These are phyloP conservation scores for Iris pallida DNA, from an alignment of 116 monocot genomes.

Conservation along the genomic window DNA sequence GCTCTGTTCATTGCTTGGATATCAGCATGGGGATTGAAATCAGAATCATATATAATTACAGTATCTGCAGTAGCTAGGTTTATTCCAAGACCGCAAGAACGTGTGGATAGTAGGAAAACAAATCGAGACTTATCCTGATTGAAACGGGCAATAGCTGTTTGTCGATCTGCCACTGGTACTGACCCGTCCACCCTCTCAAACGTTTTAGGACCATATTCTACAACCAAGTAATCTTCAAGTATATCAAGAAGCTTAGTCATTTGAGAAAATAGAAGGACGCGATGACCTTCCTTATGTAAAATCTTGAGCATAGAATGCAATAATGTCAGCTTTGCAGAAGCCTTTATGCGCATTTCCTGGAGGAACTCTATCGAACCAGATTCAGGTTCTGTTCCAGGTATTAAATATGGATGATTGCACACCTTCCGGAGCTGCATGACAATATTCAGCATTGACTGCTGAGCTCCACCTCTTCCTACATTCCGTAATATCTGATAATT, in stretches of 20 bases:
- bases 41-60: slow-evolving; percentile 99
- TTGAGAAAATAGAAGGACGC: slow-evolving; percentile 95
- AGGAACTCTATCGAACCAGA: slow-evolving; percentile 84
- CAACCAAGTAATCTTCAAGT: slow-evolving; percentile 81
- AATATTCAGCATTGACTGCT: slow-evolving; percentile 92
- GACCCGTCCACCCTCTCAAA: slow-evolving; percentile 98
- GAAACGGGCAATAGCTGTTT: slow-evolving; percentile 87
- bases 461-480: slow-evolving; percentile 72
- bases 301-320: slow-evolving; percentile 91
- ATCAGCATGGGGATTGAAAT: slow-evolving; percentile 99
- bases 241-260: slow-evolving; percentile 99
- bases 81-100: slow-evolving; percentile 97
- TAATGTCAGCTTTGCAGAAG: slow-evolving; percentile 81
- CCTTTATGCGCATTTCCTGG: slow-evolving; percentile 96
- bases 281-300: slow-evolving; percentile 84
- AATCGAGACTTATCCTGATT: slow-evolving; percentile 90
- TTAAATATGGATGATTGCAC: slow-evolving; percentile 98
- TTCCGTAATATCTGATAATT: slow-evolving; percentile 92
- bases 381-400: slow-evolving; percentile 94
- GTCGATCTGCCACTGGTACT: slow-evolving; percentile 84
- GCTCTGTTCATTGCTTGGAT: slow-evolving; percentile 99
- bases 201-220: slow-evolving; percentile 82
- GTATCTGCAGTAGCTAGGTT: slow-evolving; percentile 98
- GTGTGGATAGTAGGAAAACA: slow-evolving; percentile 91
- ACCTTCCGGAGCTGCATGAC: slow-evolving; percentile 98